These are phyloP conservation scores for Colletotrichum zoysiae DNA, from an alignment of 2,329 filamentous ascomycete genomes.

Conservation along the genomic window DNA sequence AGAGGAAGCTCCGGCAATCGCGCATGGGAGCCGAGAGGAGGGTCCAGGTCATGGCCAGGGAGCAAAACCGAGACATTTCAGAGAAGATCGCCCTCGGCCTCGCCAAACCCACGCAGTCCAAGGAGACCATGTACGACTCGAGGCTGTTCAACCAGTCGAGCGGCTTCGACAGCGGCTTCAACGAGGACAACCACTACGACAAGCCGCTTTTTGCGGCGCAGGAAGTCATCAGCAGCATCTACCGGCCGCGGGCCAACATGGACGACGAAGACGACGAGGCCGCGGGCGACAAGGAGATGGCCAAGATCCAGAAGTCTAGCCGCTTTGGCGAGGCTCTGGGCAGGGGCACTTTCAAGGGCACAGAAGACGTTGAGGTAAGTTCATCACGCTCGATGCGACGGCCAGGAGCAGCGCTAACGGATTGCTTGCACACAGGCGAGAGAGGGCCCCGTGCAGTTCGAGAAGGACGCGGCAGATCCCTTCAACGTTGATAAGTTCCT, in stretches of 20 bases:
- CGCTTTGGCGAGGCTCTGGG: constrained; percentile 90
- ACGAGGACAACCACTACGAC: constrained; percentile 97
- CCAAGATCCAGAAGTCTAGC: constrained; percentile 86
- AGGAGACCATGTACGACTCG: constrained; percentile 97
- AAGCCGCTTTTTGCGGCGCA: constrained; percentile 97
- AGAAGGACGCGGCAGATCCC: constrained; percentile 85
- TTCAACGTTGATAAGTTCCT: constrained; percentile 97
- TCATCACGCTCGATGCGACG: not conserved
- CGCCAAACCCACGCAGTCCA: constrained; percentile 92
- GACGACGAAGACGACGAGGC: constrained; percentile 84
- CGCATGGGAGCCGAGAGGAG: constrained; percentile 95
- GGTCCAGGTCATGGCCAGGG: constrained; percentile 91
- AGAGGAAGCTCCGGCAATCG: constrained; percentile 91
- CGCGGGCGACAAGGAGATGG: constrained; percentile 84
- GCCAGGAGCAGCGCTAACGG: constrained; percentile 2
- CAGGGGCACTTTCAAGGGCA: constrained; percentile 90
- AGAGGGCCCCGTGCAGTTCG: constrained; percentile 95
- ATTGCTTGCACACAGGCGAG: constrained; percentile 65
- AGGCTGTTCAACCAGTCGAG: constrained; percentile 93
- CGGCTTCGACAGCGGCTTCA: constrained; percentile 92
- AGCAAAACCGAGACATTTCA: constrained; percentile 96
- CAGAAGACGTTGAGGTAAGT: constrained; percentile 82
- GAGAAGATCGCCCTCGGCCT: constrained; percentile 96
- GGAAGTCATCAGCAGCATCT: constrained; percentile 94
- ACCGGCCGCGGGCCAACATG: constrained; percentile 81